A percentile compares a stretch with the other conserved stretches of the same genome.
These are phyloP conservation scores for Trypanosoma cruzi DNA, from an alignment of 208 protist genomes.

Conservation along the genomic window DNA sequence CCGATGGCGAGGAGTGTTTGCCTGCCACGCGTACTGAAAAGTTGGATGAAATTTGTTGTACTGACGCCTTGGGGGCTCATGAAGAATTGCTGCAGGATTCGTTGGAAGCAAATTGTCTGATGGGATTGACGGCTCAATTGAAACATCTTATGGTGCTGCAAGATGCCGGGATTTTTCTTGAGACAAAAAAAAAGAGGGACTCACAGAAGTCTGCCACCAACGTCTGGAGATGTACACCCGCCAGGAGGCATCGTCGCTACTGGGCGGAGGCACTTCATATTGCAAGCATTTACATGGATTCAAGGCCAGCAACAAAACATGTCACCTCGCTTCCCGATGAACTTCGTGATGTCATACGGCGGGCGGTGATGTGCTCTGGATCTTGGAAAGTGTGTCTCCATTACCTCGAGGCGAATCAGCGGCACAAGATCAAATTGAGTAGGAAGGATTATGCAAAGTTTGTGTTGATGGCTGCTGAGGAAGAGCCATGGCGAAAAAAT, in stretches of 20 bases:
- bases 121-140: slow-evolving; percentile 32
- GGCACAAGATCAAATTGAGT: not conserved
- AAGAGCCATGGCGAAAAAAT: slow-evolving; percentile 47
- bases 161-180: slow-evolving; percentile 10
- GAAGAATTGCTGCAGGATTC: slow-evolving; percentile 8
- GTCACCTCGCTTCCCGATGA: slow-evolving; percentile 12
- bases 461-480: slow-evolving; percentile 30
- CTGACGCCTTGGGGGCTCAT: not conserved
- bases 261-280: slow-evolving; percentile 32
- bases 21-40: not conserved
- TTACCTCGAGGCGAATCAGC: slow-evolving; percentile 22
- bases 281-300: slow-evolving; percentile 5
- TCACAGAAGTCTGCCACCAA: not conserved
- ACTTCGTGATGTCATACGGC: slow-evolving; percentile 17
- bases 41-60: not conserved
- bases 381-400: slow-evolving; percentile 34
- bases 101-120: slow-evolving; percentile 12
- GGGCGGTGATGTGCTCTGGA: slow-evolving; percentile 23
- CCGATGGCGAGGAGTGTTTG: slow-evolving; percentile 27
- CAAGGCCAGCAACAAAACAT: not conserved
- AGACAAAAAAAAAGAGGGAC: not conserved
- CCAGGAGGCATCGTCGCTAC: slow-evolving; percentile 8
- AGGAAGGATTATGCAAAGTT: slow-evolving; percentile 38
- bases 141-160: slow-evolving; percentile 45
- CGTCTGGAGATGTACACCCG: not conserved